A percentile compares a stretch with the other conserved stretches of the same genome.
Evolutionary conservation across 2,329 filamentous ascomycete species (phyloP).

Genomic region (Akanthomyces lecanii): DNA sequence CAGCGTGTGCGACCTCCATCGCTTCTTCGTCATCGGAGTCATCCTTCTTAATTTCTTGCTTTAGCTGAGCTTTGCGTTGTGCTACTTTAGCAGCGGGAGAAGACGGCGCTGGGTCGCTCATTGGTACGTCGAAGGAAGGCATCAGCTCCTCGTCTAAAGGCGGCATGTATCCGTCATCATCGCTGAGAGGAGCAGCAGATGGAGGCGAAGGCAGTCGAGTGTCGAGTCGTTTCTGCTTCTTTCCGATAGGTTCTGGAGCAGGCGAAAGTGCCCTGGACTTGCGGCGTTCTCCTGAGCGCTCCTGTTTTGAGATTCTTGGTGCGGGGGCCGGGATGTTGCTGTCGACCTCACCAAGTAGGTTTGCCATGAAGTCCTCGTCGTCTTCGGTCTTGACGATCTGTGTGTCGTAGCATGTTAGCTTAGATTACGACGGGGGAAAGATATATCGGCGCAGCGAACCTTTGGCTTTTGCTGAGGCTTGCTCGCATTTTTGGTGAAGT

Average conservation of each 20-base stretch:
- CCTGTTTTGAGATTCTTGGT: slow-evolving; percentile 54
- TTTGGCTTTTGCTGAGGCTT: slow-evolving; percentile 72
- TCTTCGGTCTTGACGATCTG: slow-evolving; percentile 76
- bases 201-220: slow-evolving; percentile 44
- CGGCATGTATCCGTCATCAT: slow-evolving; percentile 54
- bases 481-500: slow-evolving; percentile 75
- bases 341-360: slow-evolving; percentile 84
- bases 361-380: slow-evolving; percentile 81
- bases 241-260: slow-evolving; percentile 50
- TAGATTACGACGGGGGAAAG: not conserved
- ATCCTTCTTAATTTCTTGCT: slow-evolving; percentile 53
- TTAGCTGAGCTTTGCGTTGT: slow-evolving; percentile 60
- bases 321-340: slow-evolving; percentile 58
- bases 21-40: slow-evolving; percentile 75
- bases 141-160: slow-evolving; percentile 58
- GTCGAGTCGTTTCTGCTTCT: slow-evolving; percentile 53
- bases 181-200: slow-evolving; percentile 39
- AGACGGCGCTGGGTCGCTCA: slow-evolving; percentile 82
- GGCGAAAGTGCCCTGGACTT: slow-evolving; percentile 80
- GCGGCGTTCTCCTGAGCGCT: slow-evolving; percentile 71
- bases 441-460: slow-evolving; percentile 43
- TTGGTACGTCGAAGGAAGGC: slow-evolving; percentile 51
- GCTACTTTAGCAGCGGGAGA: slow-evolving; percentile 79
- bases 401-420: slow-evolving; percentile 9
- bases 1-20: slow-evolving; percentile 82